Percentiles rank a stretch among this genome's conserved stretches.
phyloP scores from a whole-genome alignment of 305 asterid species.

The Solanum hybrid region DNA sequence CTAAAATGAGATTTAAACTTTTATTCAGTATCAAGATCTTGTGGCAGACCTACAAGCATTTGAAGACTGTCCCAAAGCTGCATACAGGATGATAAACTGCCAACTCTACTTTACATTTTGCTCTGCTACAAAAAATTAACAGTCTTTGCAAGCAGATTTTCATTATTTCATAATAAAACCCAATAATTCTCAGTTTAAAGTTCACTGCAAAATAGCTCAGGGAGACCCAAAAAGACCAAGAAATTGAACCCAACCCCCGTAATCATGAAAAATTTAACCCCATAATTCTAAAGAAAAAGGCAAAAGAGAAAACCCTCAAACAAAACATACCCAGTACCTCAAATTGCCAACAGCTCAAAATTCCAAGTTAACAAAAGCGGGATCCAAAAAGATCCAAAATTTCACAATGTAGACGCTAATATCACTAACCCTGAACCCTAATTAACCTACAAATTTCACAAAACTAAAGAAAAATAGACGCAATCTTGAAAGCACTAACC shows the following conservation, averaged over 20 bases:
- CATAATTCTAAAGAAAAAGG: neutral
- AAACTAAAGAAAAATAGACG: neutral
- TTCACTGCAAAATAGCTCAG: neutral
- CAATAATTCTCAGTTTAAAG: neutral
- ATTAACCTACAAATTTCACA: neutral
- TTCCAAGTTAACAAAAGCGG: neutral
- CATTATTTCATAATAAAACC: neutral
- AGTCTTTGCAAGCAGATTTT: neutral
- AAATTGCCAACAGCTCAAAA: neutral
- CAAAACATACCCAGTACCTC: neutral
- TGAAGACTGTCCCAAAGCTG: neutral
- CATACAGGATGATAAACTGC: neutral
- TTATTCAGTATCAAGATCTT: neutral
- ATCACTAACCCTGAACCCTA: conserved; percentile 2
- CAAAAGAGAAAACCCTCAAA: neutral
- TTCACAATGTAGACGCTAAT: neutral
- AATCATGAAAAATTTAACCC: neutral
- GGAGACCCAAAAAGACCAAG: neutral
- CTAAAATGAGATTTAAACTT: neutral
- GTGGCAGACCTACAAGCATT: neutral
- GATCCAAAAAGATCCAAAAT: neutral
- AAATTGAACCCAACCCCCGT: neutral
- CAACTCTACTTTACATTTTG: neutral
- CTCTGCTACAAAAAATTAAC: neutral
- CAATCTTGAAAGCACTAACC: conserved; percentile 36